Evolutionary conservation across 805 yeast species (phyloP).

Genomic region (Priceomyces melissophilus): DNA sequence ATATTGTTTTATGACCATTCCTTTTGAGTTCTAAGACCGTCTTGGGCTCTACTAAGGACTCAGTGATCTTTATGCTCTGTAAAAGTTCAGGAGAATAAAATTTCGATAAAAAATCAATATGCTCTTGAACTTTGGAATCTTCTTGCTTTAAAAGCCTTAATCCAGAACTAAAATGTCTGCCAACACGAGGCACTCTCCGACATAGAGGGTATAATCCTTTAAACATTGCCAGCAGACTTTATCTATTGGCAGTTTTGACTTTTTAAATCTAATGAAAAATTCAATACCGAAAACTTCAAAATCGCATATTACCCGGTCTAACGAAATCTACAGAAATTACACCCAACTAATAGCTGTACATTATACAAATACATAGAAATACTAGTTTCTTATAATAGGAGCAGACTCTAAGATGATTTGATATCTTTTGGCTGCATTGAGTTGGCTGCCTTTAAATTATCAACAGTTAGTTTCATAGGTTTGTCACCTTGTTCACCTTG

Average conservation of each 20-base stretch:
- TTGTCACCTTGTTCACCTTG: too few relatives aligned
- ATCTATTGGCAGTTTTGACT: background rate
- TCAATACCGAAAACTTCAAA: background rate
- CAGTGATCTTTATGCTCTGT: slow-evolving; percentile 79
- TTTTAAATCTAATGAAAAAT: background rate
- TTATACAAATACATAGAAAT: too few relatives aligned
- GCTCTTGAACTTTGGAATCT: slow-evolving; percentile 29
- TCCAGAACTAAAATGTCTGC: slow-evolving; percentile 7
- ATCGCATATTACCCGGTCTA: background rate
- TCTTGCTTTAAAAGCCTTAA: slow-evolving; percentile 2
- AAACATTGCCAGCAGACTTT: slow-evolving; percentile 3
- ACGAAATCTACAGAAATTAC: background rate
- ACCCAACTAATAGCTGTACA: too few relatives aligned
- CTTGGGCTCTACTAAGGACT: slow-evolving; percentile 65
- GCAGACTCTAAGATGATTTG: too few relatives aligned
- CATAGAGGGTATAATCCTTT: slow-evolving; percentile 1
- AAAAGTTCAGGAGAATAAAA: slow-evolving; percentile 81
- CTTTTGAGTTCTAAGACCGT: slow-evolving; percentile 44
- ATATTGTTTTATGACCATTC: slow-evolving; percentile 26
- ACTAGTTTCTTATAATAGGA: too few relatives aligned
- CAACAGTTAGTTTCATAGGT: too few relatives aligned
- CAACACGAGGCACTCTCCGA: slow-evolving; percentile 1
- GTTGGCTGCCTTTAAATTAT: too few relatives aligned
- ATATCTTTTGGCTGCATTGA: too few relatives aligned
- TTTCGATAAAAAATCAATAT: slow-evolving; percentile 57